Base-by-base conservation (phyloP, 2,329 filamentous ascomycete genomes). In the Corniculantispora saksenae region DNA sequence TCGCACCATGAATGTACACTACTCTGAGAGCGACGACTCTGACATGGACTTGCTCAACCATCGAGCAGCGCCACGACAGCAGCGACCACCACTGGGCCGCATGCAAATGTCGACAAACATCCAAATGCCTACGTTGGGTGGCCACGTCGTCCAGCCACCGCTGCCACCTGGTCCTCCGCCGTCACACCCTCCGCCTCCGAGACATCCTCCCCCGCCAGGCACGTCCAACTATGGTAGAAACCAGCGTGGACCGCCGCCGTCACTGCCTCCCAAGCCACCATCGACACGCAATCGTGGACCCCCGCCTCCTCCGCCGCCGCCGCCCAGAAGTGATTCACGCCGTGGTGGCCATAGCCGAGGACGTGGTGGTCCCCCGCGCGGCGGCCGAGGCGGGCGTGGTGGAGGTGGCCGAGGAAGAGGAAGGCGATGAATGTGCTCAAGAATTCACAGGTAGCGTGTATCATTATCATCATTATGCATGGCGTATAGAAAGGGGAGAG, bases 1-100 rank as follows among this genome's bases (percentile, higher is more conserved):
- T 15, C 73, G 74, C 27, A 76, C 76, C 13, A 77, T 79, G 66
- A 75, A 77, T 62, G 70, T 83, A 63, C 75, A 80, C 68, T 81
- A 81, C 66, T 81, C 79, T n/a, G 81, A 83, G 70, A 80, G 77
- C 45, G 81, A 80, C 53, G 80, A 82, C 59, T 82, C 81, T 9
- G 81, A 82, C 23, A 72, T 76, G 23, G 78, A 81, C 48, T 82
- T 83, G 64, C 73, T 81, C 40, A 76, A 77, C 13, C 72, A 73
- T 47, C 75, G 72, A 38, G 65, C 70, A 40, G 65, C 69, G 40
- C 73, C 77, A 15, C 73, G 75, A 68, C 74, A 73, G 63, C 73
- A 67, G 60, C 66, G 68, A 12, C 71, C 56, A 17, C 43, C 66
- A 27, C 57, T 73, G 12, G 78, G 78, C 10, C 74, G 75, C 64